phyloP scores from a whole-genome alignment of 164 flowering plant species.

The Paratinospora sagittata region DNA sequence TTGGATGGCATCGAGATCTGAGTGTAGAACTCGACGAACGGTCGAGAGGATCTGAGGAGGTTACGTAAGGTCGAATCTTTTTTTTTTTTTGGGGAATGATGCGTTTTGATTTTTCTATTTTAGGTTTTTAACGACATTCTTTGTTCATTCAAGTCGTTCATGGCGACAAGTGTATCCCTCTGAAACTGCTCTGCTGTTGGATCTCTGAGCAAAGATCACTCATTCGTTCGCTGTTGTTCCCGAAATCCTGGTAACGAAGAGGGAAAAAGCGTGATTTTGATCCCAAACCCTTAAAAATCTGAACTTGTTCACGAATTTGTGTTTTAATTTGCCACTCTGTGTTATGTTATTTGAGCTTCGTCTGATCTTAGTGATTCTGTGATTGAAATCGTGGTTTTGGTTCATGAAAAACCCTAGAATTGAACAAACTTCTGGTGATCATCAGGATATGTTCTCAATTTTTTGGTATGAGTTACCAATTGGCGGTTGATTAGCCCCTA shows the following conservation, averaged over 20 bases:
- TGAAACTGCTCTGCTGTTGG: not conserved
- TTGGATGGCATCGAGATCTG: not conserved
- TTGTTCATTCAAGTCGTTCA: not conserved
- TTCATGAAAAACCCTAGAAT: not conserved
- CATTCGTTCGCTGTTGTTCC: too few relatives aligned
- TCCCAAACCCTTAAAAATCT: too few relatives aligned
- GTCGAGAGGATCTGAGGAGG: too few relatives aligned
- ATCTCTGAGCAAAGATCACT: not conserved
- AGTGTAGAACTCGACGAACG: too few relatives aligned
- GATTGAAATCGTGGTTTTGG: not conserved
- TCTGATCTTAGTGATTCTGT: not conserved
- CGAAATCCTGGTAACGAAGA: too few relatives aligned
- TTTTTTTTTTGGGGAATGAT: not conserved
- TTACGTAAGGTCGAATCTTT: not conserved
- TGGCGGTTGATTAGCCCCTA: not conserved
- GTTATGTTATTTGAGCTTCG: too few relatives aligned
- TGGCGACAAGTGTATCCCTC: not conserved
- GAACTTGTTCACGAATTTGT: not conserved
- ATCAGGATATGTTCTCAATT: not conserved
- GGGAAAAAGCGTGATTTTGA: not conserved
- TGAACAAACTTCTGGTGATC: too few relatives aligned
- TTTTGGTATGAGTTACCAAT: conserved; percentile 6
- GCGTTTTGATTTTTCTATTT: not conserved
- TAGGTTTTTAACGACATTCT: not conserved
- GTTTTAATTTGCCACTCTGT: too few relatives aligned